Percentiles rank a stretch among this genome's conserved stretches.
Evolutionary conservation across 345 rosid species (phyloP).

Genomic region (Citrus reticulata): DNA sequence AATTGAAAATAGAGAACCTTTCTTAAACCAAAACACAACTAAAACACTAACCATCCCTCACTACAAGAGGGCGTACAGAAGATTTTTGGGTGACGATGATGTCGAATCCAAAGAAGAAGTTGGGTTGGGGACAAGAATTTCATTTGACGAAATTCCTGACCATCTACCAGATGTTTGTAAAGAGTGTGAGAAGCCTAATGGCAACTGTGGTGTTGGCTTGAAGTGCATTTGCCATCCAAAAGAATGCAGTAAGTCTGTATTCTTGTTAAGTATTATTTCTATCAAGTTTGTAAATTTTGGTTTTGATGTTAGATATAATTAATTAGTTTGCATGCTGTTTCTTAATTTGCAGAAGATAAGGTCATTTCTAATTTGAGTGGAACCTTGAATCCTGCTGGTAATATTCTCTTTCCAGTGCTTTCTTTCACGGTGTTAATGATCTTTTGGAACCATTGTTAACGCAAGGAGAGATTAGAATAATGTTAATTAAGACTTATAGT

Average conservation of each 20-base stretch:
- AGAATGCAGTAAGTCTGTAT: constrained; percentile 51
- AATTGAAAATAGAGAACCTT: constrained; percentile 18
- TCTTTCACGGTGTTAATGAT: neutral
- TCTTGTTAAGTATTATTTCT: neutral
- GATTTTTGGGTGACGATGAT: constrained; percentile 12
- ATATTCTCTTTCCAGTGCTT: constrained; percentile 17
- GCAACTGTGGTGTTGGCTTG: constrained; percentile 61
- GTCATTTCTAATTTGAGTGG: constrained; percentile 22
- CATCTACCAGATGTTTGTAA: constrained; percentile 56
- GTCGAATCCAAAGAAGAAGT: constrained; percentile 3
- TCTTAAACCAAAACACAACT: constrained; percentile 22
- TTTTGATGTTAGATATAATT: no score
- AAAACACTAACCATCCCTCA: constrained; percentile 37
- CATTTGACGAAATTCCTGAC: constrained; percentile 48
- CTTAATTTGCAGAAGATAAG: constrained; percentile 40
- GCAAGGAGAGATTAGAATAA: neutral
- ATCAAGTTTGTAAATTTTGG: neutral
- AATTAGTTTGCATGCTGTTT: neutral
- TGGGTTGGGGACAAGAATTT: constrained; percentile 39
- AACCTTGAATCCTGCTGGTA: constrained; percentile 8
- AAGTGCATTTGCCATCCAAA: constrained; percentile 64
- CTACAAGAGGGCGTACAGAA: constrained; percentile 25
- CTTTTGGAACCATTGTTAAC: neutral
- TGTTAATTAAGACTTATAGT: neutral
- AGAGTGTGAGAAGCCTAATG: constrained; percentile 53